A percentile compares a stretch with the other conserved stretches of the same genome.
Conservation (phyloP, 1,284 basidiomycete genomes). For the Cryptococcus sp. region DNA sequence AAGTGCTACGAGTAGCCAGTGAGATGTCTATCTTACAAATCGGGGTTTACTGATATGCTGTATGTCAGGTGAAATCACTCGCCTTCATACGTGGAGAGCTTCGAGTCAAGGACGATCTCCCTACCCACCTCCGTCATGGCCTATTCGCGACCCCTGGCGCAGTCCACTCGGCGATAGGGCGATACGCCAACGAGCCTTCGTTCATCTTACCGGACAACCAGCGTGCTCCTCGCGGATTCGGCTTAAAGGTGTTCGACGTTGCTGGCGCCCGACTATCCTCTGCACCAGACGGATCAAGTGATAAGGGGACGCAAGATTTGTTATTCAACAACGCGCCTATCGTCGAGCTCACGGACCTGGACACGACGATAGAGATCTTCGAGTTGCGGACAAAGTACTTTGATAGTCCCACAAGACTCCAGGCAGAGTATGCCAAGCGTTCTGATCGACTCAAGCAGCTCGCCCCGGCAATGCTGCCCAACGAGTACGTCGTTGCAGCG, state of each 20-base stretch:
- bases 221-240: slow-evolving; percentile 20
- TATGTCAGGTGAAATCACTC: slow-evolving; percentile 23
- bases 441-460: slow-evolving; percentile 26
- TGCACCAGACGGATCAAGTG: slow-evolving; percentile 10
- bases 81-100: slow-evolving; percentile 20
- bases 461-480: slow-evolving; percentile 23
- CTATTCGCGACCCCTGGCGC: slow-evolving; percentile 17
- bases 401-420: slow-evolving; percentile 16
- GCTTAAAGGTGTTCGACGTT: slow-evolving; percentile 23
- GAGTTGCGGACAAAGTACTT: slow-evolving; percentile 21
- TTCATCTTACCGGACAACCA: slow-evolving; percentile 23
- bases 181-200: slow-evolving; percentile 28
- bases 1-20: not conserved
- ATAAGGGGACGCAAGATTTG: slow-evolving; percentile 20
- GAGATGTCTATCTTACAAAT: not conserved
- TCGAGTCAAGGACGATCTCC: slow-evolving; percentile 14
- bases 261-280: slow-evolving; percentile 11
- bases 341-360: slow-evolving; percentile 26
- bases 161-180: slow-evolving; percentile 13
- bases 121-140: slow-evolving; percentile 19
- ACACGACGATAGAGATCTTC: slow-evolving; percentile 27
- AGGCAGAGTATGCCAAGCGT: slow-evolving; percentile 19
- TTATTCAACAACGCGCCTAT: slow-evolving; percentile 28
- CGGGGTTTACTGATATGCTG: not conserved
- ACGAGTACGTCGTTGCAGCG: slow-evolving; percentile 21